Conservation (phyloP, 73 alveolate genomes). For the Tetrahymena elliotti region DNA sequence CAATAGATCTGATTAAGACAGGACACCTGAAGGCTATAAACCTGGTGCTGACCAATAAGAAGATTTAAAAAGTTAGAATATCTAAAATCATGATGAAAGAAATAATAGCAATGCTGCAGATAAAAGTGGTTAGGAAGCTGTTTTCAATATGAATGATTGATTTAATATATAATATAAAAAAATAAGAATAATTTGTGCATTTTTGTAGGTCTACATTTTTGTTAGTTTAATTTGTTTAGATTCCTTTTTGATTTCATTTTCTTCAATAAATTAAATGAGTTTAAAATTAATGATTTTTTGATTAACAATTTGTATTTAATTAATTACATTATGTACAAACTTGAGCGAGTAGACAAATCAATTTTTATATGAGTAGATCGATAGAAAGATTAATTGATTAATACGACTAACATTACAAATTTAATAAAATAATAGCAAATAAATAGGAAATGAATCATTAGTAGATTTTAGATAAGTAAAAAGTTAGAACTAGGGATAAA, state of each 20-base stretch:
- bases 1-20: not conserved
- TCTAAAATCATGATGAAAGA: not conserved
- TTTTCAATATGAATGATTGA: not conserved
- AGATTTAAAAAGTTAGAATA: not conserved
- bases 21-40: not conserved
- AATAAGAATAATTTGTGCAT: too few relatives aligned
- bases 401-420: too few relatives aligned
- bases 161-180: too few relatives aligned
- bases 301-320: too few relatives aligned
- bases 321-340: too few relatives aligned
- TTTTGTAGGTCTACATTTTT: not conserved
- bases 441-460: not conserved
- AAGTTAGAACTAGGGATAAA: conserved; percentile 5
- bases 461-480: not conserved
- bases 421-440: not conserved
- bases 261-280: not conserved
- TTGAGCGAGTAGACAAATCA: not conserved
- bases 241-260: not conserved
- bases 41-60: not conserved
- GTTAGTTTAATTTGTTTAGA: too few relatives aligned
- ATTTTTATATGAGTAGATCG: too few relatives aligned
- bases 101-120: not conserved
- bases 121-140: not conserved
- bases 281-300: too few relatives aligned
- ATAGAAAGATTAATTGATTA: too few relatives aligned